phyloP scores from a whole-genome alignment of 768 basidiomycete genomes.

The Serendipita sp. region DNA sequence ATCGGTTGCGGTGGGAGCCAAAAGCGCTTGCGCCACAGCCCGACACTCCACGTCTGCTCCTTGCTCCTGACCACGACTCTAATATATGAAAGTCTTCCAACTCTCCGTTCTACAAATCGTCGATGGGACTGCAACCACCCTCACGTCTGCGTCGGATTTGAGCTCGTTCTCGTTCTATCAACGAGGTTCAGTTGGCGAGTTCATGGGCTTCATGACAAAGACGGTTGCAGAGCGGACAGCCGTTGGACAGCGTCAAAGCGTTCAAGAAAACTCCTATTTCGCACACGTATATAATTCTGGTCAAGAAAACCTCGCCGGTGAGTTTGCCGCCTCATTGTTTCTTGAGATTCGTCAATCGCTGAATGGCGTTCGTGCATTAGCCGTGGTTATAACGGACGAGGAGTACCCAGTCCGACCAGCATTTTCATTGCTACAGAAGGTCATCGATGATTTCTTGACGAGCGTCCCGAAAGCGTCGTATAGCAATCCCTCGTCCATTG shows the following conservation, averaged over 20 bases:
- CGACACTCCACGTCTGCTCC: neutral
- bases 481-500: constrained; percentile 46
- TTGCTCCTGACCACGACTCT: constrained; percentile 3
- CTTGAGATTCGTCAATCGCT: constrained; percentile 7
- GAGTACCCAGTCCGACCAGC: constrained; percentile 96
- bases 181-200: constrained; percentile 71
- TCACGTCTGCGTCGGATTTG: constrained; percentile 60
- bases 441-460: constrained; percentile 80
- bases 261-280: constrained; percentile 84
- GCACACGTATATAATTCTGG: constrained; percentile 89
- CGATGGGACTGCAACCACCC: constrained; percentile 42
- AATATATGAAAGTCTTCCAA: constrained; percentile 69
- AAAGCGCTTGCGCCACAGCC: neutral
- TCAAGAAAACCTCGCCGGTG: constrained; percentile 72
- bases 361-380: constrained; percentile 24
- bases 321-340: constrained; percentile 14
- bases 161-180: constrained; percentile 92
- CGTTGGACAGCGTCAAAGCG: constrained; percentile 78
- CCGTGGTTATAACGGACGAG: constrained; percentile 81
- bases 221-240: constrained; percentile 81
- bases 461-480: constrained; percentile 61
- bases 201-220: constrained; percentile 85
- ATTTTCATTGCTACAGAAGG: constrained; percentile 83
- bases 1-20: neutral
- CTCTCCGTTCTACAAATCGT: constrained; percentile 60